Evolutionary conservation across 2,329 filamentous ascomycete genomes (phyloP).

Genomic region (Botrytis pseudocinerea): DNA sequence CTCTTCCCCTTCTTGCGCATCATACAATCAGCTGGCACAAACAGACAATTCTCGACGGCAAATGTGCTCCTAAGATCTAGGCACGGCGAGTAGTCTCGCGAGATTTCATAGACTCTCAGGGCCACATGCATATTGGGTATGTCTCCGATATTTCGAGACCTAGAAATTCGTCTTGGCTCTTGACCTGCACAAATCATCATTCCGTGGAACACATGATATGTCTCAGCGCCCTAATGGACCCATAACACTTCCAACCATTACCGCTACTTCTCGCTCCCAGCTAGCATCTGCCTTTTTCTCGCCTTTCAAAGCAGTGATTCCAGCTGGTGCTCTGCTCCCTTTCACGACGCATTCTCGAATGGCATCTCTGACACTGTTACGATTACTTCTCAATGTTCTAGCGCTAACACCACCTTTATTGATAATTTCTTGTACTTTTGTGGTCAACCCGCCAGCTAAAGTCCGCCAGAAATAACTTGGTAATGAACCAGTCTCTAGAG

Average conservation of each 20-base stretch:
- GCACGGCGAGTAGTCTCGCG: background rate
- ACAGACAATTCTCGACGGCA: background rate
- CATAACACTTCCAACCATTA: constrained; percentile 87
- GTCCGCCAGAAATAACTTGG: constrained; percentile 93
- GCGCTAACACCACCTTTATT: constrained; percentile 80
- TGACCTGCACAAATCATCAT: background rate
- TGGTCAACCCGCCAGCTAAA: constrained; percentile 73
- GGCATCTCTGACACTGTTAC: constrained; percentile 71
- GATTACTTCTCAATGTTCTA: constrained; percentile 75
- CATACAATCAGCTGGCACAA: background rate
- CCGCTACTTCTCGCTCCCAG: constrained; percentile 90
- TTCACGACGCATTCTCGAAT: constrained; percentile 80
- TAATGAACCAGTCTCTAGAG: constrained; percentile 85
- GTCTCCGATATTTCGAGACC: background rate
- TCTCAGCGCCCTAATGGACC: constrained; percentile 39
- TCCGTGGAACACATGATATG: background rate
- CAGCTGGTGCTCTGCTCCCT: constrained; percentile 69
- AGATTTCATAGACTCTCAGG: background rate
- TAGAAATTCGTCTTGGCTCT: background rate
- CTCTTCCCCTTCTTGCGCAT: background rate
- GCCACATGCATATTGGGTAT: constrained; percentile 1
- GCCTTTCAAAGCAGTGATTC: constrained; percentile 57
- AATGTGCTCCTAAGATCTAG: background rate
- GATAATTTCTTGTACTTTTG: constrained; percentile 81
- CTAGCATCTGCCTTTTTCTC: constrained; percentile 48